Base-by-base conservation (phyloP, 202 grass and related monocot species). In the Setaria italica region DNA sequence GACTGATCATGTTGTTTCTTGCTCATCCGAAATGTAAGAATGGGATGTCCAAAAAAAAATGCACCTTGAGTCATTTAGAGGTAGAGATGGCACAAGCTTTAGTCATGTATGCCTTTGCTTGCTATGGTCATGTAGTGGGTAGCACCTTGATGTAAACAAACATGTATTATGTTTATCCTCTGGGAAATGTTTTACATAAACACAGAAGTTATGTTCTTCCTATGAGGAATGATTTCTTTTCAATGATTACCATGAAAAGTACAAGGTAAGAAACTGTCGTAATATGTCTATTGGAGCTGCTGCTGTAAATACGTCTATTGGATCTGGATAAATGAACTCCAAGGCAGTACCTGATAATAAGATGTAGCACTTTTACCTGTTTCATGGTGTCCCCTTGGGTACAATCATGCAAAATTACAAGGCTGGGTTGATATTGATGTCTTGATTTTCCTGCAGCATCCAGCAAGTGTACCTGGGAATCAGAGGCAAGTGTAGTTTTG, bases 1-100 rank as follows among this genome's bases (percentile, higher is more conserved):
- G 39, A 30, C 37, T 67, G 39, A 48, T 84, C 16, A 7, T 67
- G 20, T 13, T 79, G 32, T 60, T 74, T 43, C 30, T 57, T 39
- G 39, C 72, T 57, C 66, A 79, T 49, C 51, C 65, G 63, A 59
- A 78, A 77, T 82, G 85, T 67, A 48, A 55, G 50, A 51, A 76
- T 33, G 5, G 11, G 29, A 33, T 32, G 60, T 69, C 9, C 16
- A 12, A 0, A 72, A 63, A 62, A 37, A 5, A 32, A 30, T 70
- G 62, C 15, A 49, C 16, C 19, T 3, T 69, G 11, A 58, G 17
- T 49, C 62, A 16, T 57, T 60, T 16, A 74, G 49, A 81, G 25
- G 25, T 62, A 30, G 21, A 67, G 48, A 67, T 57, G 47, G 51
- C 48, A 14, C 46, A 19, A 16, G 17, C 6, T 30, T 17, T 58